Evolutionary conservation across 2,329 filamentous ascomycete genomes (phyloP), one percentile per base, ranked within the genome.

Genomic region (Myriosclerotinia curreyana): DNA sequence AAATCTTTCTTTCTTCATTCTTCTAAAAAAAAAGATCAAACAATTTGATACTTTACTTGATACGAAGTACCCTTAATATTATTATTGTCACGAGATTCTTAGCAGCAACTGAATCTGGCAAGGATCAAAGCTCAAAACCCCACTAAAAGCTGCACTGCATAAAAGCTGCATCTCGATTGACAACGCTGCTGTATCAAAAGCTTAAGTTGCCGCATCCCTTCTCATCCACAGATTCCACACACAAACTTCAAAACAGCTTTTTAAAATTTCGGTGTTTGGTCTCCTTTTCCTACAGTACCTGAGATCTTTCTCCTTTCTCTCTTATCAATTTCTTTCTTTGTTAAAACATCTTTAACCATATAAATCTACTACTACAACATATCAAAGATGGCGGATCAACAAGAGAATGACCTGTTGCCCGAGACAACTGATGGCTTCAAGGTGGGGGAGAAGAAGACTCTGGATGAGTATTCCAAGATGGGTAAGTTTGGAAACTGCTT

Each of bases 361-460:
- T 44, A 44, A 40, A 54, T 48, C 42, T 38, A 59, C 42, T 34
- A 60, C 42, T 20, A n/a, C 17, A 62, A 31, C 20, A 60, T 17
- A 62, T 59, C 60, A 67, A 69, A 56, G 46, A 74, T 71, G 71
- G 68, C 71, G 46, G 68, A 86, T 72, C 42, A 81, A 54, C 64
- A 85, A 75, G 81, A 88, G 69, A 84, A 91, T 67, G 94, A 98
- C 74, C 86, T 94, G 71, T 82, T 90, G 78, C 89, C 92, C 69
- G 90, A 95, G 81, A 85, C 89, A 80, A 97, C 93, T 70, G 88
- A 93, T 80, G 94, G 94, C 76, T 98, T 97, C 88, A 97, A 96
- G 86, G 90, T 97, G 76, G 93, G 92, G 71, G 92, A 97, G 86
- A 97, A 97, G 88, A 96, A 98, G 86, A 96, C 91, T 72, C 84